Base-by-base conservation (phyloP, 2,329 filamentous ascomycete genomes). In the Fusarium citri region DNA sequence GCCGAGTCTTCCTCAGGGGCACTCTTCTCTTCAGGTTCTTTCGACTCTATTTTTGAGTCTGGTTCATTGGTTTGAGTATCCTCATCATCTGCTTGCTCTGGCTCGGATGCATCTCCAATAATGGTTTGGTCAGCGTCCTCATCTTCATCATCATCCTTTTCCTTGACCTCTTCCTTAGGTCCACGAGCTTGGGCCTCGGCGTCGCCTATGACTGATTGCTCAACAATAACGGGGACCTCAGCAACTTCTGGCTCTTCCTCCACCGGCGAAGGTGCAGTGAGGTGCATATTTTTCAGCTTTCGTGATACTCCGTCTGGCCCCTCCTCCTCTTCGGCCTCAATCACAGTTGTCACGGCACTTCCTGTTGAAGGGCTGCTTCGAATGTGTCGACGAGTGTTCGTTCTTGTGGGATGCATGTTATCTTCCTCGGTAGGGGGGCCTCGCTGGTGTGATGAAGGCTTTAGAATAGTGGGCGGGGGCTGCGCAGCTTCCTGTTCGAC, bases 301-400 rank as follows among this genome's bases (percentile, higher is more conserved):
- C 80, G 80, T 22, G 83, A 79, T 23, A 86, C 78, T 25, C 84
- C 82, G 4, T 81, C 80, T 20, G 81, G 34, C 18, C 34, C 73
- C 20, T 92, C 89, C 64, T 97, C 94, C 74, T 97, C 94, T 58
- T 92, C 90, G 51, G 93, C 89, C 77, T 97, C 94, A 37, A 93
- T 86, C 16, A 97, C 94, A 0, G 93, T 96, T 2, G 90, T 89
- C 22, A 97, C 92, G 7, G 91, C 87, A 55, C 91, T 93, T 50
- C 92, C 91, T 16, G 92, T 91, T 16, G 92, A 95, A 25, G 92
- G 92, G 69, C 91, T 94, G 78, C 93, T 92, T 74, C 93, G 86
- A 71, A 89, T 91, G 78, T 97, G 94, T 68, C 94, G 87, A 76
- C 94, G 90, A 8, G 93, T 95, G 74, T 93, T 97, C 55, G 91